Evolutionary conservation across 2,329 filamentous ascomycete genomes (phyloP), one percentile per base, ranked within the genome.

Genomic region (Fusarium tricinctum): DNA sequence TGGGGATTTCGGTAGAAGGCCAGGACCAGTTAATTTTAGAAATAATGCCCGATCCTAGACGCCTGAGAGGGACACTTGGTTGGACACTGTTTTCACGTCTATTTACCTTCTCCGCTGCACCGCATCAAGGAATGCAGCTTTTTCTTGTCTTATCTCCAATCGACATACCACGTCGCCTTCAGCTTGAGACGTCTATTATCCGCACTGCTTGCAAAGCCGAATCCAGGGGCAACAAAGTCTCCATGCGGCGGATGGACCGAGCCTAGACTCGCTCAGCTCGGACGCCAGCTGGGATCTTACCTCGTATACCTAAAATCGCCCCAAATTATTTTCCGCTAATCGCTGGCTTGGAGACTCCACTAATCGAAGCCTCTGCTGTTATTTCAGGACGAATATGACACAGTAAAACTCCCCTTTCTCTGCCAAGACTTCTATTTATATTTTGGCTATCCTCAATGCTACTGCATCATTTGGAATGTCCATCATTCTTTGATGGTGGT

Each of bases 241-340:
- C 22, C 49, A 57, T 43, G 43, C 44, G 17, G 38, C 38, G 17
- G 17, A 19, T 33, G 38, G 26, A 33, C 43, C 48, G 15, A 57
- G 59, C 19, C 59, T 43, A 55, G 51, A 44, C 51, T 23, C 14
- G 20, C 12, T 6, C 44, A 28, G 47, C 33, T 44, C 30, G 30
- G 28, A 14, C 15, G 28, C 28, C 42, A 51, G 43, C 43, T 26
- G 28, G 38, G 47, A 6, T 17, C 22, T 35, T 30, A 63, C 59
- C 59, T 63, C 59, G 59, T 63, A 63, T 63, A 61, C 22, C 19
- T 48, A 39, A 63, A 63, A 50, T 49, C 61, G 30, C 30, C 20
- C 26, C 26, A n/a, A 19, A n/a, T 19, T 59, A 62, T 58, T 58
- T 65, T 65, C 62, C 62, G 60, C 60, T 65, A 63, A 63, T 63